A percentile compares a stretch with the other conserved stretches of the same genome.
phyloP scores from a whole-genome alignment of 108 stramenopile species.

The Skeletonema costatum region DNA sequence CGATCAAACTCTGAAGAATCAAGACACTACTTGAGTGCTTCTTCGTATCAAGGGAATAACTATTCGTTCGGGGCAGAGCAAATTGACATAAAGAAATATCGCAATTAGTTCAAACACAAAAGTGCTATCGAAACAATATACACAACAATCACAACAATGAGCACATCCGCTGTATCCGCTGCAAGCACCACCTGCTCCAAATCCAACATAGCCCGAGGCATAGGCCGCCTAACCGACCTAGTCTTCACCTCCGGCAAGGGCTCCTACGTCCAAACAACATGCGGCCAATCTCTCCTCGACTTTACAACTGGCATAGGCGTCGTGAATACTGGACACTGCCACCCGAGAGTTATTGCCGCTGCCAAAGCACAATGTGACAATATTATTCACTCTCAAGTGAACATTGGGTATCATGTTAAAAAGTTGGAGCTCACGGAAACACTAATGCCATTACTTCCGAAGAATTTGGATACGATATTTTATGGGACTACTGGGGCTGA shows the following conservation, averaged over 20 bases:
- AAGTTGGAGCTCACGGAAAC: conserved; percentile 62
- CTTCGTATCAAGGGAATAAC: too few relatives aligned
- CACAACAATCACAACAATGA: not conserved
- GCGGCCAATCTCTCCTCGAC: conserved; percentile 48
- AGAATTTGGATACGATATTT: conserved; percentile 57
- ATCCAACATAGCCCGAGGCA: conserved; percentile 45
- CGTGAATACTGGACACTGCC: conserved; percentile 72
- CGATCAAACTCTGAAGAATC: too few relatives aligned
- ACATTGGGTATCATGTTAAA: conserved; percentile 54
- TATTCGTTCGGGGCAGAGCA: too few relatives aligned
- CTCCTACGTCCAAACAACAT: conserved; percentile 39
- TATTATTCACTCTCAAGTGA: conserved; percentile 54
- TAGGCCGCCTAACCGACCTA: conserved; percentile 56
- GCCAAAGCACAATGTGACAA: conserved; percentile 63
- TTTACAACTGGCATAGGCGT: conserved; percentile 79
- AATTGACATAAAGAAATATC: too few relatives aligned
- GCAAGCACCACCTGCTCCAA: conserved; percentile 6
- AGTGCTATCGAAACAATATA: too few relatives aligned
- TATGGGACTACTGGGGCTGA: conserved; percentile 74
- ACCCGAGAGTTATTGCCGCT: conserved; percentile 66
- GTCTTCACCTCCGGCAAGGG: conserved; percentile 54
- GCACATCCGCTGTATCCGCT: not conserved
- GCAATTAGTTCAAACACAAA: too few relatives aligned
- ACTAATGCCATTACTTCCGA: conserved; percentile 28
- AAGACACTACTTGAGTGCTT: too few relatives aligned